Percentiles rank a stretch among this genome's conserved stretches.
These are phyloP conservation scores for Chlorokybus atmophyticus DNA, from an alignment of 139 green algal genomes.

Conservation along the genomic window DNA sequence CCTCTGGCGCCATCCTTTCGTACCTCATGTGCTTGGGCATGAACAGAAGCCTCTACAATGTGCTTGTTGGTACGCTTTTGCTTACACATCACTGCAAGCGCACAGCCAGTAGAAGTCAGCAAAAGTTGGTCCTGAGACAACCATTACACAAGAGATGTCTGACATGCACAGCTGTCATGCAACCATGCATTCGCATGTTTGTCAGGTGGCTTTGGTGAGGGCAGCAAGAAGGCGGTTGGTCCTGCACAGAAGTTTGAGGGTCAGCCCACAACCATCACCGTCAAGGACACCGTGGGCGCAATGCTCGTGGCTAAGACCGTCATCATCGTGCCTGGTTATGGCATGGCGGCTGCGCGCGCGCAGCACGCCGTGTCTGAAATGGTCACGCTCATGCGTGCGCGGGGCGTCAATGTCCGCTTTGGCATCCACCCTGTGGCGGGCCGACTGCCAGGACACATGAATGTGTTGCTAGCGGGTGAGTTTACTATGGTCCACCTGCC, in stretches of 20 bases:
- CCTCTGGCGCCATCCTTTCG: slow-evolving; percentile 16
- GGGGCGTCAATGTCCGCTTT: slow-evolving; percentile 33
- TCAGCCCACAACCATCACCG: not conserved
- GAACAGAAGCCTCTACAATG: slow-evolving; percentile 18
- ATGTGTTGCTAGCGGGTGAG: slow-evolving; percentile 88
- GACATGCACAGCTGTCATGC: no score
- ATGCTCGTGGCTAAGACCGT: slow-evolving; percentile 28
- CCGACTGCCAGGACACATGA: slow-evolving; percentile 82
- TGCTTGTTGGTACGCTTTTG: slow-evolving; percentile 5
- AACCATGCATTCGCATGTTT: no score
- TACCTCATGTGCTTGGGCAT: slow-evolving; percentile 30
- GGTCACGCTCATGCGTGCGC: slow-evolving; percentile 3
- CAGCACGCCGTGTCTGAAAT: slow-evolving; percentile 64
- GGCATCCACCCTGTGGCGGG: slow-evolving; percentile 73
- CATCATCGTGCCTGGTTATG: slow-evolving; percentile 78
- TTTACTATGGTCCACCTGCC: no score
- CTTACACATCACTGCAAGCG: no score
- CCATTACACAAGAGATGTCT: no score
- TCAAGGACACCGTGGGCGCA: not conserved
- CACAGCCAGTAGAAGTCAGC: no score
- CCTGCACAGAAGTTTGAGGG: not conserved
- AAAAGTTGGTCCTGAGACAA: no score
- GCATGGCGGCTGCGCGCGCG: slow-evolving; percentile 65
- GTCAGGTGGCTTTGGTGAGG: no score
- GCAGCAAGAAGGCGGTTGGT: not conserved